phyloP scores from a whole-genome alignment of 495 filamentous ascomycete genomes.

The Pyrenula massariospora region DNA sequence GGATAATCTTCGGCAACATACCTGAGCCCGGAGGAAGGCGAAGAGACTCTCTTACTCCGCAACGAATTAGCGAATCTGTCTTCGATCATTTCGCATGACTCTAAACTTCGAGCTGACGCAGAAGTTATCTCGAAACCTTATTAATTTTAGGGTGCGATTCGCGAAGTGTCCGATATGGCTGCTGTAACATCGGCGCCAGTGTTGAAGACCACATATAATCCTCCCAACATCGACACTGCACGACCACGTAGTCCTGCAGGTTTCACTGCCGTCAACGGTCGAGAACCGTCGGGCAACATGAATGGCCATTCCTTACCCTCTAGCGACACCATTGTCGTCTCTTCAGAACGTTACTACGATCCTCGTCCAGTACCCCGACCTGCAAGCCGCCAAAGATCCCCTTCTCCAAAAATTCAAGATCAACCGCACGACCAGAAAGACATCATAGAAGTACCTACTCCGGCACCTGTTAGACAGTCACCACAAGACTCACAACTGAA shows the following conservation, averaged over 20 bases:
- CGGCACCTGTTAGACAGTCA: constrained; percentile 3
- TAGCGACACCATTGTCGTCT: constrained; percentile 9
- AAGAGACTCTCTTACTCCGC: too few relatives aligned
- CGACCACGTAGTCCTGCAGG: constrained; percentile 25
- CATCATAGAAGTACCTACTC: constrained; percentile 5
- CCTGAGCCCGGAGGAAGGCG: too few relatives aligned
- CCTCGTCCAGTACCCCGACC: constrained; percentile 7
- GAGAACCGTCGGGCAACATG: constrained; percentile 14
- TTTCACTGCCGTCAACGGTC: constrained; percentile 44
- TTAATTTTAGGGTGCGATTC: too few relatives aligned
- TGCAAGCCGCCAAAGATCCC: constrained; percentile 6
- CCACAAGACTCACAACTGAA: background rate
- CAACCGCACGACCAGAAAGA: constrained; percentile 5
- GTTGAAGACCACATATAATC: background rate
- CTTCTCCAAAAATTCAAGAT: constrained; percentile 12
- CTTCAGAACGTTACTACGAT: constrained; percentile 13
- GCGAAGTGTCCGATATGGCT: background rate
- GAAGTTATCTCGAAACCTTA: too few relatives aligned
- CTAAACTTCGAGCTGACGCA: too few relatives aligned
- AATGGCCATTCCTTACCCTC: constrained; percentile 1
- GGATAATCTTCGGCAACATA: too few relatives aligned
- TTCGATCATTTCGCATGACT: too few relatives aligned
- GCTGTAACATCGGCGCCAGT: background rate
- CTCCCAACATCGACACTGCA: background rate
- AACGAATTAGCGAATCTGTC: too few relatives aligned